Evolutionary conservation across 139 green algal species (phyloP).

Genomic region (Eudorina sp.): DNA sequence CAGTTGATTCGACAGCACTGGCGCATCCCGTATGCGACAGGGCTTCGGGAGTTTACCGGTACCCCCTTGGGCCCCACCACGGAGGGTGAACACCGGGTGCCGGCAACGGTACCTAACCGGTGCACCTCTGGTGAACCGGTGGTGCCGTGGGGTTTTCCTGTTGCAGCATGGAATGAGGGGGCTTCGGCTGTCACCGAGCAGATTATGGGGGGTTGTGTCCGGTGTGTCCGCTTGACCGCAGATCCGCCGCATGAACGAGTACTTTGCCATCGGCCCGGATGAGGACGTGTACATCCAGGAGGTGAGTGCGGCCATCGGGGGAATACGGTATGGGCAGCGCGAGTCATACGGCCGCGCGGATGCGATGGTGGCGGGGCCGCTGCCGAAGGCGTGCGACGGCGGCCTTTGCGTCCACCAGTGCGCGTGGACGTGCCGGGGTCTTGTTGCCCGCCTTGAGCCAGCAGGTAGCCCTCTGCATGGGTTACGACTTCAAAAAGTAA

Average conservation of each 20-base stretch:
- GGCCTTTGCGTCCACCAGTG: neutral
- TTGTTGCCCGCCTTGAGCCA: too few species aligned
- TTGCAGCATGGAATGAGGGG: too few species aligned
- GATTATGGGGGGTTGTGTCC: neutral
- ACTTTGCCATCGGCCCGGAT: constrained; percentile 64
- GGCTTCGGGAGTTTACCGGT: too few species aligned
- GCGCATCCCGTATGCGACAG: too few species aligned
- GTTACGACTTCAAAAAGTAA: too few species aligned
- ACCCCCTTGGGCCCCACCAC: neutral
- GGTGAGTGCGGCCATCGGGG: neutral
- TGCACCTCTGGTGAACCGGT: neutral
- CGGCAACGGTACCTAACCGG: neutral
- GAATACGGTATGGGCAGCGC: neutral
- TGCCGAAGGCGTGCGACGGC: too few species aligned
- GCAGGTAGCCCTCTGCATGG: too few species aligned
- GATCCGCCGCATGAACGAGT: constrained; percentile 64
- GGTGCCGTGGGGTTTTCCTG: neutral
- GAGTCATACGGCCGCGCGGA: neutral
- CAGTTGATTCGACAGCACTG: neutral
- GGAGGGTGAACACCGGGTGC: neutral
- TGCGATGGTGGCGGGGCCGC: too few species aligned
- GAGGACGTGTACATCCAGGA: constrained; percentile 69
- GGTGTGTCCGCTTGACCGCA: constrained; percentile 2
- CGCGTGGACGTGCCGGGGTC: too few species aligned
- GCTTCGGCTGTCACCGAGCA: neutral